Evolutionary conservation across 1,284 basidiomycete species (phyloP).

Genomic region (Tremellales sp.): DNA sequence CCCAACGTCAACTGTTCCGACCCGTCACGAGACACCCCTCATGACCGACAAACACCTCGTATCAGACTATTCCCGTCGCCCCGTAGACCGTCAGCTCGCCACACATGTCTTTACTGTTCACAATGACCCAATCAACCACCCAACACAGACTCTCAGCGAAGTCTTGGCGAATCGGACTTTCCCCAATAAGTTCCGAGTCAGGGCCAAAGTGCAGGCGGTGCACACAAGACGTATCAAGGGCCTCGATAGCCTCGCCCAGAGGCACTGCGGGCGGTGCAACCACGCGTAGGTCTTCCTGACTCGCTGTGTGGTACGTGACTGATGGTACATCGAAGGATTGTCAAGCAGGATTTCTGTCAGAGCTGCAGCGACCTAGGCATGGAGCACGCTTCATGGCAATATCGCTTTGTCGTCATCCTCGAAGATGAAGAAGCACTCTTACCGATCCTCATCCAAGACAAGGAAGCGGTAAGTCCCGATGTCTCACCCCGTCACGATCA

Average conservation of each 20-base stretch:
- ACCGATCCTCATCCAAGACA: slow-evolving; percentile 18
- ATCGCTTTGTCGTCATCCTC: slow-evolving; percentile 21
- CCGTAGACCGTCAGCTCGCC: slow-evolving; percentile 3
- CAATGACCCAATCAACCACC: slow-evolving; percentile 18
- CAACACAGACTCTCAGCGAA: slow-evolving; percentile 16
- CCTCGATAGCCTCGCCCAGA: slow-evolving; percentile 4
- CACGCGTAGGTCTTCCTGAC: slow-evolving; percentile 6
- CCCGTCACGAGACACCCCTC: not conserved
- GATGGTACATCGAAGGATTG: slow-evolving; percentile 1
- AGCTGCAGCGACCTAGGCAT: slow-evolving; percentile 20
- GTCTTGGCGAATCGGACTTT: slow-evolving; percentile 19
- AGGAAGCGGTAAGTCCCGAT: slow-evolving; percentile 16
- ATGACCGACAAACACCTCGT: not conserved
- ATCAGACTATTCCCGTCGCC: not conserved
- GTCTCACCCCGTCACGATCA: not conserved
- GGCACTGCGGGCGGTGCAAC: slow-evolving; percentile 13
- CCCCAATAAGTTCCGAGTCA: slow-evolving; percentile 31
- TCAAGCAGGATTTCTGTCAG: slow-evolving; percentile 11
- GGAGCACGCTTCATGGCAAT: slow-evolving; percentile 19
- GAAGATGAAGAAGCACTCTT: slow-evolving; percentile 6
- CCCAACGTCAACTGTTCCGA: not conserved
- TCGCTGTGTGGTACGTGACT: not conserved
- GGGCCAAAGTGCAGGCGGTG: slow-evolving; percentile 22
- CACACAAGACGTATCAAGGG: slow-evolving; percentile 2
- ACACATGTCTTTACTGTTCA: slow-evolving; percentile 14